These are phyloP conservation scores for Periconia sp. DNA, from an alignment of 2,329 filamentous ascomycete genomes.

Conservation along the genomic window DNA sequence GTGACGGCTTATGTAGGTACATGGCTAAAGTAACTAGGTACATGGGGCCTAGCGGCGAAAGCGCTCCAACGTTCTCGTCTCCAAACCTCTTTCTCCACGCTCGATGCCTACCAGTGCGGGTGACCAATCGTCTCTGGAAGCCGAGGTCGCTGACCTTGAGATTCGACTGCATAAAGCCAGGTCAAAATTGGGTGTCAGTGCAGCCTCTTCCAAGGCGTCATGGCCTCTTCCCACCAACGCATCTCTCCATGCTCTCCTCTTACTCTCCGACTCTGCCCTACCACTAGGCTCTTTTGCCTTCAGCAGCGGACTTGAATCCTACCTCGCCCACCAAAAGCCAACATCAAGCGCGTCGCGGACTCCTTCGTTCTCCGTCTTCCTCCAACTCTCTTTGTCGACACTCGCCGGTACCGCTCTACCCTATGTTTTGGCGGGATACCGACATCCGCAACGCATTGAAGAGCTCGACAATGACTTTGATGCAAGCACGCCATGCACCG, in stretches of 20 bases:
- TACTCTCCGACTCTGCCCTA: slow-evolving; percentile 79
- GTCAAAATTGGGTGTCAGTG: slow-evolving; percentile 47
- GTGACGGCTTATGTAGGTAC: no score
- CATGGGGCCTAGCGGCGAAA: neutral
- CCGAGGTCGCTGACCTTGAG: slow-evolving; percentile 64
- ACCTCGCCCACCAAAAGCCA: slow-evolving; percentile 66
- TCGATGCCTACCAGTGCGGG: slow-evolving; percentile 27
- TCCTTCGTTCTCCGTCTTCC: slow-evolving; percentile 63
- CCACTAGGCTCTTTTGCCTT: slow-evolving; percentile 87
- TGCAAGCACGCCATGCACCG: slow-evolving; percentile 75
- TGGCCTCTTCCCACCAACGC: neutral
- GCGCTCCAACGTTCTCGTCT: neutral
- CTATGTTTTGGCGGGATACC: slow-evolving; percentile 70
- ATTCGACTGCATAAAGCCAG: slow-evolving; percentile 50
- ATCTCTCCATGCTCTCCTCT: slow-evolving; percentile 67
- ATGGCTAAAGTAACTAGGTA: no score
- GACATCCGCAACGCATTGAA: slow-evolving; percentile 54
- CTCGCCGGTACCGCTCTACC: slow-evolving; percentile 73
- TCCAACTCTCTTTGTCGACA: slow-evolving; percentile 69
- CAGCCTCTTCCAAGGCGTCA: neutral
- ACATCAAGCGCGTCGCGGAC: slow-evolving; percentile 33
- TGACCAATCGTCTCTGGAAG: slow-evolving; percentile 34
- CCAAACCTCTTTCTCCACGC: slow-evolving; percentile 13
- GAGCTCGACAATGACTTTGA: slow-evolving; percentile 74
- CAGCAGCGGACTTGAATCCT: slow-evolving; percentile 80